Evolutionary conservation across 305 asterid genomes (phyloP), one percentile per base, ranked within the genome.

Genomic region (Fraxinus greggii): DNA sequence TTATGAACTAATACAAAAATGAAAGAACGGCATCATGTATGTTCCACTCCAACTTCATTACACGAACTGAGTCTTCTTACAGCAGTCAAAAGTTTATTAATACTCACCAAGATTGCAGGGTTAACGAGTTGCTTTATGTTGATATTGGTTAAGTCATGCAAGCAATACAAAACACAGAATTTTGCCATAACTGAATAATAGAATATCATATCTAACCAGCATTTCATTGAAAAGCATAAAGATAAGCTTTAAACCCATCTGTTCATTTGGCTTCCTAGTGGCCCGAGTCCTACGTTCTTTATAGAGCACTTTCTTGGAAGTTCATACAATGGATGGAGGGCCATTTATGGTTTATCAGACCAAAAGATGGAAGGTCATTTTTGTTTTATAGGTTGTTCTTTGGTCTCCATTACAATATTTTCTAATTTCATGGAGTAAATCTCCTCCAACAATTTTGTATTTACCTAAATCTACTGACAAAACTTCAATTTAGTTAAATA

Each of bases 251-350:
- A 61, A 31, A 61, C 6, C 31, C 32, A 61, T 61, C 70, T 21
- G 70, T 61, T 21, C 70, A 61, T 61, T 61, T 61, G 70, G 70
- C 70, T 21, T 61, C 70, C 70, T 61, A 61, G 70, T 21, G 70
- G 70, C 31, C 70, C 5, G 1, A 61, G 31, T 61, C 70, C 70
- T 23, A 61, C 31, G 31, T 61, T 23, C 31, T 61, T 61, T 61
- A 56, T 19, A 21, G 13, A 7, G 67, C 67, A 56, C 67, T 56
- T 56, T 56, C 67, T 56, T 21, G 28, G 12, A 56, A 10, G 28
- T 56, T 56, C 28, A 19, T 21, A 56, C 12, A 59, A 23, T 8
- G 70, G 17, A 61, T 59, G 67, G 29, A 56, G 67, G 67, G 67
- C 67, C 12, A 56, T 56, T 56, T 56, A 56, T 21, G 31, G 70